Percentiles rank a stretch among this genome's conserved stretches.
These are phyloP conservation scores for Calonectria pteridis DNA, from an alignment of 2,329 filamentous ascomycete species.

Conservation along the genomic window DNA sequence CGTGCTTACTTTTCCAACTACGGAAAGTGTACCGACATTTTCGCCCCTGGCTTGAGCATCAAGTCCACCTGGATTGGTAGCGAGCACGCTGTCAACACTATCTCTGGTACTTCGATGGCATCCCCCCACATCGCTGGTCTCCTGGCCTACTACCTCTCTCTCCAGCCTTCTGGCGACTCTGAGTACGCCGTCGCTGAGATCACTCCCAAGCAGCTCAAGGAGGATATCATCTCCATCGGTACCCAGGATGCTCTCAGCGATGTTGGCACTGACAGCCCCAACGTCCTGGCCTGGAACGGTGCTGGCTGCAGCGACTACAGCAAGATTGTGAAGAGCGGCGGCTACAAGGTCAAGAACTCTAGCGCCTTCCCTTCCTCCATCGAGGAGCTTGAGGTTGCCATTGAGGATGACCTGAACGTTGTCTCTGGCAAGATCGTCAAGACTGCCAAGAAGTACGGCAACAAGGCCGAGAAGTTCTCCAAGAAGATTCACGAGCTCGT, in stretches of 20 bases:
- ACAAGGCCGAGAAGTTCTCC: conserved; percentile 72
- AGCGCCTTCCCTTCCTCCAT: conserved; percentile 57
- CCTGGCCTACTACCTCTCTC: conserved; percentile 96
- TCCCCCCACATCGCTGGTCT: conserved; percentile 97
- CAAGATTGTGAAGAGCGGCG: conserved; percentile 80
- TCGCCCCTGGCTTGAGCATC: conserved; percentile 96
- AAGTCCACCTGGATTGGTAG: conserved; percentile 98
- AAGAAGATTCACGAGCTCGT: conserved; percentile 74
- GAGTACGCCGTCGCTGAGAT: conserved; percentile 91
- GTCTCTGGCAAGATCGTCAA: conserved; percentile 68
- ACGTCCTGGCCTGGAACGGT: conserved; percentile 99
- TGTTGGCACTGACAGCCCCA: conserved; percentile 87
- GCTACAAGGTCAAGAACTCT: conserved; percentile 71
- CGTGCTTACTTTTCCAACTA: conserved; percentile 99
- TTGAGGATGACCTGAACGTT: conserved; percentile 72
- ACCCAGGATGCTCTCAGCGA: conserved; percentile 84
- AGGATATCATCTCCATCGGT: conserved; percentile 84
- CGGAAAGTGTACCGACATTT: conserved; percentile 99
- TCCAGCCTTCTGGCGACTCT: conserved; percentile 91
- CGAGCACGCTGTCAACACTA: conserved; percentile 97
- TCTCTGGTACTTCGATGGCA: conserved; percentile 99
- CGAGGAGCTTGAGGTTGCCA: conserved; percentile 71
- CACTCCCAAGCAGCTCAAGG: conserved; percentile 95
- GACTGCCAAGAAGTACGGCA: conserved; percentile 63
- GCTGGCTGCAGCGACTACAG: conserved; percentile 94